These are phyloP conservation scores for Aspergillus puulaauensis DNA, from an alignment of 2,329 filamentous ascomycete species.

Conservation along the genomic window DNA sequence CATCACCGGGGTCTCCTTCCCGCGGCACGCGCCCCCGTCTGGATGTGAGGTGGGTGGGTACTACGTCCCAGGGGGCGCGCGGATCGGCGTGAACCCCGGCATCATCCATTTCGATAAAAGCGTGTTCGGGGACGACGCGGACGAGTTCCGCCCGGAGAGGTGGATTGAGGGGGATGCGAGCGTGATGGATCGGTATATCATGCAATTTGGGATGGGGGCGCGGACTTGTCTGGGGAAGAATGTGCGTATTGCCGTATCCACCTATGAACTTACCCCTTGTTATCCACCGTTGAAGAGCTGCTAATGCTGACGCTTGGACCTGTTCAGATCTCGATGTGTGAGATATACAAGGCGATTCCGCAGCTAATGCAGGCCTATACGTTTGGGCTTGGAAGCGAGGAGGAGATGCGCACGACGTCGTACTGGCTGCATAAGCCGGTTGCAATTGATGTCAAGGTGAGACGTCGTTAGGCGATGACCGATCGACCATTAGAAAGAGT, in stretches of 20 bases:
- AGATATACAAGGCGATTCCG: conserved; percentile 18
- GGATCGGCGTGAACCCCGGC: neutral
- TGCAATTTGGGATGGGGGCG: conserved; percentile 13
- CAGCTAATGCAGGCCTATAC: conserved; percentile 9
- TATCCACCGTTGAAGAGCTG: no score
- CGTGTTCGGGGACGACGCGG: neutral
- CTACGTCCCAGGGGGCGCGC: conserved; percentile 3
- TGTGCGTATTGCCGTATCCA: neutral
- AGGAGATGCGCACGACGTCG: conserved; percentile 8
- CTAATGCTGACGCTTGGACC: no score
- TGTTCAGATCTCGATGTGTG: conserved; percentile 16
- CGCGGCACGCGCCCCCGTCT: conserved; percentile 17
- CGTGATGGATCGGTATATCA: neutral
- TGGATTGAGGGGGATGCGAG: neutral
- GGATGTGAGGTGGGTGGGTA: conserved; percentile 9
- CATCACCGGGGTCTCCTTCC: conserved; percentile 23
- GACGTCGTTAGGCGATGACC: no score
- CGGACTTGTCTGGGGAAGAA: conserved; percentile 15
- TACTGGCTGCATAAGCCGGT: conserved; percentile 18
- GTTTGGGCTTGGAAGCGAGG: conserved; percentile 7
- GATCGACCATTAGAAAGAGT: no score
- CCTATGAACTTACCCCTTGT: no score
- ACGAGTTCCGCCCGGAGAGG: neutral
- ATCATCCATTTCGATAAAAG: neutral
- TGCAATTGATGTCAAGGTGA: neutral